phyloP scores from a whole-genome alignment of 352 stramenopile genomes.

The Achlya hypogyna region DNA sequence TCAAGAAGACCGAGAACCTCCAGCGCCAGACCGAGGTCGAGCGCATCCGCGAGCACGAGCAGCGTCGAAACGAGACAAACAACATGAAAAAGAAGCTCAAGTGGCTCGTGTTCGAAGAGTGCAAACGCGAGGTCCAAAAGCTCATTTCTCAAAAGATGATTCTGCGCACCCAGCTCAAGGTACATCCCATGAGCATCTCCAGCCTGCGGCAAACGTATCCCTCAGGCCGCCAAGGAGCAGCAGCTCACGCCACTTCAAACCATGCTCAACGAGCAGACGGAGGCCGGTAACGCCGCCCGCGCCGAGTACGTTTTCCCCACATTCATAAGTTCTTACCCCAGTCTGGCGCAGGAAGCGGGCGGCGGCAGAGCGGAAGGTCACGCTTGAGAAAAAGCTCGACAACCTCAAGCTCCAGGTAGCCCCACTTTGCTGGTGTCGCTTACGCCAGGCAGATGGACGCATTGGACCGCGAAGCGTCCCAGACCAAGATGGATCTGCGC shows the following conservation, averaged over 20 bases:
- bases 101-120: conserved; percentile 78
- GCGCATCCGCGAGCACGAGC: conserved; percentile 73
- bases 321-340: background rate
- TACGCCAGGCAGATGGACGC: conserved; percentile 40
- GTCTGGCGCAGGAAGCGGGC: background rate
- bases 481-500: conserved; percentile 59
- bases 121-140: conserved; percentile 53
- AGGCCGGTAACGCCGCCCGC: background rate
- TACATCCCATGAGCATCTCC: conserved; percentile 22
- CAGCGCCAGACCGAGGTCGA: conserved; percentile 80
- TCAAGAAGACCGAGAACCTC: conserved; percentile 77
- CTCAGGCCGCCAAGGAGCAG: conserved; percentile 52
- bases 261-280: conserved; percentile 51
- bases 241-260: conserved; percentile 55
- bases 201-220: background rate
- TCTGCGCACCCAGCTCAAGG: no score
- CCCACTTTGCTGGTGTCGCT: background rate
- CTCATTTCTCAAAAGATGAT: no score
- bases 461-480: conserved; percentile 48
- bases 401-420: conserved; percentile 15
- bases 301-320: background rate
- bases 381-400: background rate
- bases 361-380: background rate
- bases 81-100: conserved; percentile 83
- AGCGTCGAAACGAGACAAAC: conserved; percentile 63